Evolutionary conservation across 805 yeast genomes (phyloP).

Genomic region (Candida incommunis): DNA sequence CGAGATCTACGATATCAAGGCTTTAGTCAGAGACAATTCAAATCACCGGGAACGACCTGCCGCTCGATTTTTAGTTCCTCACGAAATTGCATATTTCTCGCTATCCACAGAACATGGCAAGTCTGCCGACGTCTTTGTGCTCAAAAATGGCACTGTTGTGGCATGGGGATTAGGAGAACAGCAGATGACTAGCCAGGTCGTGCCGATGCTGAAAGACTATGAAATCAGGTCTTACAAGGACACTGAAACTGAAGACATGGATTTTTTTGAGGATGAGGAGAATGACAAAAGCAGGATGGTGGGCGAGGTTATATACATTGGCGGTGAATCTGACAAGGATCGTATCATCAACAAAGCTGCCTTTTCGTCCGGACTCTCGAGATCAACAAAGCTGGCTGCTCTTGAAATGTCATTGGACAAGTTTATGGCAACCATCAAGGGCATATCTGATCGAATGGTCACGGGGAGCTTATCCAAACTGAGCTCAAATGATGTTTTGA

Average conservation of each 20-base stretch:
- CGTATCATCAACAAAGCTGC: constrained; percentile 68
- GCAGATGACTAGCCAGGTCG: constrained; percentile 21
- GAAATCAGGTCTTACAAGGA: constrained; percentile 32
- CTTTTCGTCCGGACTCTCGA: constrained; percentile 72
- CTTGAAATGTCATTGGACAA: constrained; percentile 60
- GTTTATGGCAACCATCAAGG: constrained; percentile 48
- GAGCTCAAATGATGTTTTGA: constrained; percentile 38
- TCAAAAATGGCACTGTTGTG: constrained; percentile 67
- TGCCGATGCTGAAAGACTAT: constrained; percentile 39
- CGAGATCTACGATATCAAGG: constrained; percentile 48
- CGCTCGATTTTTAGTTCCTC: constrained; percentile 35
- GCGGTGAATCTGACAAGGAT: constrained; percentile 31
- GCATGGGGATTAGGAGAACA: constrained; percentile 71
- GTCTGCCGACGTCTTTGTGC: constrained; percentile 43
- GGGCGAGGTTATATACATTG: constrained; percentile 61
- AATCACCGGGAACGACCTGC: constrained; percentile 24
- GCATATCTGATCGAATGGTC: constrained; percentile 52
- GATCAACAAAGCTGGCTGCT: constrained; percentile 76
- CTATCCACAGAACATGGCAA: constrained; percentile 14
- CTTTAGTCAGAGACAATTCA: constrained; percentile 26
- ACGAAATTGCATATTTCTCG: constrained; percentile 50
- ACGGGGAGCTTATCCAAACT: constrained; percentile 39
- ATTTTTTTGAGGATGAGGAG: constrained; percentile 38
- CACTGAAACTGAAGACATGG: constrained; percentile 77
- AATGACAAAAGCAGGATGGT: constrained; percentile 32